Base-by-base conservation (phyloP, 2,329 filamentous ascomycete species). In the Dissoconium aciculare region DNA sequence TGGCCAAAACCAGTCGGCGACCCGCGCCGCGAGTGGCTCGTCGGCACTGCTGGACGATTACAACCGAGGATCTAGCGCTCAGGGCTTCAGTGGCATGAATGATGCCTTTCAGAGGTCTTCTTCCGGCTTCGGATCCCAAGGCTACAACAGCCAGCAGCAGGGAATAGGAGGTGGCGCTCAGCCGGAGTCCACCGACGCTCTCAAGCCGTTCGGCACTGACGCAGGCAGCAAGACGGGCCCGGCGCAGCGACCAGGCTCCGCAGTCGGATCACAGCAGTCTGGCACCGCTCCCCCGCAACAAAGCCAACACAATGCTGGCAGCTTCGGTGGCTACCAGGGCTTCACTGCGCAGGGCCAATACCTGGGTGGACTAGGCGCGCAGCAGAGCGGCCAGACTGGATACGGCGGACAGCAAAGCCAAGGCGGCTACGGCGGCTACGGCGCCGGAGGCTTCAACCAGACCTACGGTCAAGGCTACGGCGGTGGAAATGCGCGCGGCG, bases 161-260 rank as follows among this genome's bases (percentile, higher is more conserved):
- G 57, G 60, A 28, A 56, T 58, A 17, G 41, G 46, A 8, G n/a
- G 44, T 17, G 50, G 50, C 11, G 45, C 37, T 13, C 53, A 43
- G 27, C 71, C 74, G 26, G 69, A 73, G 36, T 23, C 19, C 19
- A 23, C 19, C n/a, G 19, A 23, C n/a, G 19, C 19, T 23, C 49
- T 70, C 40, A 74, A 73, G 57, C 61, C 63, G 5, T 74, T 68
- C 39, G 64, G 66, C 19, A 23, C 19, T 23, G 19, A 23, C n/a
- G 19, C 19, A 38, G 62, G 70, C 12, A 57, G 73, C 56, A 51
- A 53, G 39, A 54, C 58, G 28, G 63, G 69, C 8, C 70, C 72
- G 15, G 74, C 69, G 40, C 71, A 71, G 41, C 69, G 72, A 38
- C 71, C 72, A 23, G 69, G 68, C 25, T 75, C 71, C 21, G 70